These are phyloP conservation scores for Colletotrichum camelliae DNA, from an alignment of 2,329 filamentous ascomycete genomes.

Conservation along the genomic window DNA sequence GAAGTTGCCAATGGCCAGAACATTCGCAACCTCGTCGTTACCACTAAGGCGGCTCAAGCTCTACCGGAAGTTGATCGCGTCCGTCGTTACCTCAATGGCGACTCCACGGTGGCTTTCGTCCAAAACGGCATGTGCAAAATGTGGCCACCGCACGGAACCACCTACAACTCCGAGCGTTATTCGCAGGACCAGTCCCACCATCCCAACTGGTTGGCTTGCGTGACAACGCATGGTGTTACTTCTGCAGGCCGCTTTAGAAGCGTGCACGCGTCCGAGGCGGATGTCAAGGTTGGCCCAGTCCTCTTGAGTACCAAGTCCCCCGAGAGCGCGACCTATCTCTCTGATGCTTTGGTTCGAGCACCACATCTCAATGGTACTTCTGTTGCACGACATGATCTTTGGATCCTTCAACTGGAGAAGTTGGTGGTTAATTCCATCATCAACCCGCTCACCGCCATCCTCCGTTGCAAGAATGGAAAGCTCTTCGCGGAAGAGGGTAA, in stretches of 20 bases:
- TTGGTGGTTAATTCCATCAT: constrained; percentile 81
- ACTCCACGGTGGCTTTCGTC: constrained; percentile 79
- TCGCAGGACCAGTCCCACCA: constrained; percentile 26
- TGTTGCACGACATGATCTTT: constrained; percentile 50
- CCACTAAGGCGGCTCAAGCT: constrained; percentile 76
- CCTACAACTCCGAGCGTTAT: constrained; percentile 49
- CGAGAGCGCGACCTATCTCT: constrained; percentile 39
- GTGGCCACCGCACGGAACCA: constrained; percentile 57
- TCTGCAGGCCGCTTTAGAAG: constrained; percentile 56
- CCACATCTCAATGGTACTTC: constrained; percentile 46
- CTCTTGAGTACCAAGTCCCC: constrained; percentile 28
- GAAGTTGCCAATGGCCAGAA: constrained; percentile 43
- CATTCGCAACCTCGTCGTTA: constrained; percentile 78
- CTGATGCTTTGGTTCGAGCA: constrained; percentile 44
- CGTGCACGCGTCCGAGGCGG: constrained; percentile 55
- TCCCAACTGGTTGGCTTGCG: constrained; percentile 76
- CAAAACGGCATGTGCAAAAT: constrained; percentile 86
- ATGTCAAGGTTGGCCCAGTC: constrained; percentile 54
- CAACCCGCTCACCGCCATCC: constrained; percentile 83
- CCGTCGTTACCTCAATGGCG: constrained; percentile 62
- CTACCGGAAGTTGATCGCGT: constrained; percentile 66
- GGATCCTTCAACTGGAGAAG: constrained; percentile 80
- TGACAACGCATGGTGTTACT: constrained; percentile 62
- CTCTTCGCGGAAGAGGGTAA: constrained; percentile 65
- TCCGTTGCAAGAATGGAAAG: constrained; percentile 79